These are phyloP conservation scores for Suhomyces choctaworum DNA, from an alignment of 1,139 yeast genomes.

Conservation along the genomic window DNA sequence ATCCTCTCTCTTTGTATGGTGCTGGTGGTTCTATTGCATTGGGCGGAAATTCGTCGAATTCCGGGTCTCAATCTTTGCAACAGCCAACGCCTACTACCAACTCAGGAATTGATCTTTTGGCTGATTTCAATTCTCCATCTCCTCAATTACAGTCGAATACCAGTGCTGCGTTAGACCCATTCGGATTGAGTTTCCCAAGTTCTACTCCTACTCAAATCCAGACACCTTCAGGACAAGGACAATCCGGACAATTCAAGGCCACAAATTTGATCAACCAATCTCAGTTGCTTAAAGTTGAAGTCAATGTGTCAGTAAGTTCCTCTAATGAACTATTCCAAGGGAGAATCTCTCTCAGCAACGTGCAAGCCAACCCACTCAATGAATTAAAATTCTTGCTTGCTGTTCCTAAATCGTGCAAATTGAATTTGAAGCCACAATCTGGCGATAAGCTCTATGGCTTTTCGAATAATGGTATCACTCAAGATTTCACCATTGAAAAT, in stretches of 20 bases:
- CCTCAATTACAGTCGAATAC: conserved; percentile 50
- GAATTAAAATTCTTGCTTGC: conserved; percentile 74
- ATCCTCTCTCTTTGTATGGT: conserved; percentile 45
- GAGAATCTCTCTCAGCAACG: conserved; percentile 45
- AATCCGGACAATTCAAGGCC: conserved; percentile 11
- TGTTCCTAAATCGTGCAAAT: conserved; percentile 70
- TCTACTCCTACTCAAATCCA: conserved; percentile 39
- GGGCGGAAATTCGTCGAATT: conserved; percentile 24
- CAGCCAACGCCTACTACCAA: conserved; percentile 17
- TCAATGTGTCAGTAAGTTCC: conserved; percentile 40
- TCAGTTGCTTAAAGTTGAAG: conserved; percentile 52
- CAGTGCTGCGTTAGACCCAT: conserved; percentile 46
- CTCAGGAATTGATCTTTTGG: conserved; percentile 39
- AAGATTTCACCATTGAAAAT: conserved; percentile 59
- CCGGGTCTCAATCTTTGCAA: conserved; percentile 11
- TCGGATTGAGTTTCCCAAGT: conserved; percentile 49
- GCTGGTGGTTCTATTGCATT: conserved; percentile 48
- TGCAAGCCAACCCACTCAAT: conserved; percentile 29
- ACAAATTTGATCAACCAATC: conserved; percentile 46
- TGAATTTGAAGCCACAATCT: conserved; percentile 71
- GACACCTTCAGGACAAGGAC: conserved; percentile 5
- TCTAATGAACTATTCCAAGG: conserved; percentile 45
- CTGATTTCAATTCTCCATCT: conserved; percentile 48
- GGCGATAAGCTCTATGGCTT: conserved; percentile 54
- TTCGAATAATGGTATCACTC: conserved; percentile 56